phyloP scores from a whole-genome alignment of 208 protist genomes.

The Crithidia mellificae region DNA sequence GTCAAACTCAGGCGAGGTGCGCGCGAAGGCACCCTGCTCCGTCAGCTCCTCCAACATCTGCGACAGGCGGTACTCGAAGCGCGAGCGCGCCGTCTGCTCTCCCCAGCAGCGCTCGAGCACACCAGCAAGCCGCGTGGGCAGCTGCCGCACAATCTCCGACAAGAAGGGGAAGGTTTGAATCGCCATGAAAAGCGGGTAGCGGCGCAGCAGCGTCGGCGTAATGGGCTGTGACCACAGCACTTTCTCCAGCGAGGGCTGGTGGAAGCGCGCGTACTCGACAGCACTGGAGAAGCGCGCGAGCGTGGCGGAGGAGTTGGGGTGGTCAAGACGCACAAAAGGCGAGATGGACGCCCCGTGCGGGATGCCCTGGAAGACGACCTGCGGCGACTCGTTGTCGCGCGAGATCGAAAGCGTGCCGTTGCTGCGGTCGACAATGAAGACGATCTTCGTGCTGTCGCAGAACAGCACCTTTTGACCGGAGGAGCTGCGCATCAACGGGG shows the following conservation, averaged over 20 bases:
- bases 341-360: slow-evolving; percentile 52
- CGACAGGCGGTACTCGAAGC: slow-evolving; percentile 70
- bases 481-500: slow-evolving; percentile 40
- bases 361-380: slow-evolving; percentile 78
- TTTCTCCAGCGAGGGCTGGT: slow-evolving; percentile 48
- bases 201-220: slow-evolving; percentile 67
- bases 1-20: slow-evolving; percentile 30
- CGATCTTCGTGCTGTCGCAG: slow-evolving; percentile 67
- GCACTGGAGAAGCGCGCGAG: slow-evolving; percentile 59
- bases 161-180: slow-evolving; percentile 60
- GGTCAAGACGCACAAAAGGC: slow-evolving; percentile 89
- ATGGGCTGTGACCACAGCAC: slow-evolving; percentile 56
- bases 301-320: slow-evolving; percentile 74
- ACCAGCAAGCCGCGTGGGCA: slow-evolving; percentile 52
- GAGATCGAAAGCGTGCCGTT: slow-evolving; percentile 75
- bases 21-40: slow-evolving; percentile 63
- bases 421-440: slow-evolving; percentile 82
- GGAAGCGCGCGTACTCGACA: slow-evolving; percentile 34
- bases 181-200: slow-evolving; percentile 66
- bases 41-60: slow-evolving; percentile 54
- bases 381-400: slow-evolving; percentile 72
- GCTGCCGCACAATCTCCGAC: slow-evolving; percentile 38
- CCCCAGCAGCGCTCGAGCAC: slow-evolving; percentile 60
- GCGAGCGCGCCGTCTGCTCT: slow-evolving; percentile 45
- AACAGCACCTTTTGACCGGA: slow-evolving; percentile 52